Percentiles rank a stretch among this genome's conserved stretches.
Conservation (phyloP, 805 yeast species). For the Candida maesae region DNA sequence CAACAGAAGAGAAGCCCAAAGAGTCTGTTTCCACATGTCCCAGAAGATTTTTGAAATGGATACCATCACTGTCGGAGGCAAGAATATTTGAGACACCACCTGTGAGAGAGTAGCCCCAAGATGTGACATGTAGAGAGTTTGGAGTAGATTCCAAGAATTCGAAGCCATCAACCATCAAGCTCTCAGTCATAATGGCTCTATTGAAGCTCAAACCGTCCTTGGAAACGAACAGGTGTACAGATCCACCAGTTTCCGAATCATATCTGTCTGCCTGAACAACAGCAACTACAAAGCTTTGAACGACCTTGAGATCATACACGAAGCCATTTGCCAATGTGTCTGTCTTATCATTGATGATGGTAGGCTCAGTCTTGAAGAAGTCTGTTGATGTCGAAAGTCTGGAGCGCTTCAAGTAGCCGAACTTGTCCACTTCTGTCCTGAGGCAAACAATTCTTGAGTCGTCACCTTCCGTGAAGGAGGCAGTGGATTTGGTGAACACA, state of each 20-base stretch:
- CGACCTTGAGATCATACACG: conserved; percentile 30
- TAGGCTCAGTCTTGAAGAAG: conserved; percentile 36
- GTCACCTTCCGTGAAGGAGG: conserved; percentile 24
- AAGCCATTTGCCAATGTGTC: conserved; percentile 27
- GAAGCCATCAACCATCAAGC: conserved; percentile 21
- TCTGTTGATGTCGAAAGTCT: conserved; percentile 36
- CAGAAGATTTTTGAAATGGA: conserved; percentile 43
- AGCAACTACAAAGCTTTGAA: conserved; percentile 34
- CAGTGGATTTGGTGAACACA: conserved; percentile 28
- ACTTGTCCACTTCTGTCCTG: conserved; percentile 35
- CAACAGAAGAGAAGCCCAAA: conserved; percentile 32
- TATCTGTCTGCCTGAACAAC: conserved; percentile 23
- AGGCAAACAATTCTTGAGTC: conserved; percentile 40
- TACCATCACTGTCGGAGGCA: conserved; percentile 49
- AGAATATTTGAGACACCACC: conserved; percentile 16
- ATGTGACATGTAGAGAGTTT: conserved; percentile 39
- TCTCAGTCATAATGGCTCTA: conserved; percentile 30
- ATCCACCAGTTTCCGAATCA: conserved; percentile 21
- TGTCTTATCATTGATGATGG: conserved; percentile 30
- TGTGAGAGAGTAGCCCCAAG: conserved; percentile 20
- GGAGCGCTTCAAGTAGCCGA: conserved; percentile 32
- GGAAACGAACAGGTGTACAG: conserved; percentile 28
- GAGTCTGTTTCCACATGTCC: conserved; percentile 33
- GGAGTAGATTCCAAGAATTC: conserved; percentile 35
- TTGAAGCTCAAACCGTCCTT: conserved; percentile 32